A percentile compares a stretch with the other conserved stretches of the same genome.
Evolutionary conservation across 305 asterid genomes (phyloP).

Genomic region (Fraxinus latifolia): DNA sequence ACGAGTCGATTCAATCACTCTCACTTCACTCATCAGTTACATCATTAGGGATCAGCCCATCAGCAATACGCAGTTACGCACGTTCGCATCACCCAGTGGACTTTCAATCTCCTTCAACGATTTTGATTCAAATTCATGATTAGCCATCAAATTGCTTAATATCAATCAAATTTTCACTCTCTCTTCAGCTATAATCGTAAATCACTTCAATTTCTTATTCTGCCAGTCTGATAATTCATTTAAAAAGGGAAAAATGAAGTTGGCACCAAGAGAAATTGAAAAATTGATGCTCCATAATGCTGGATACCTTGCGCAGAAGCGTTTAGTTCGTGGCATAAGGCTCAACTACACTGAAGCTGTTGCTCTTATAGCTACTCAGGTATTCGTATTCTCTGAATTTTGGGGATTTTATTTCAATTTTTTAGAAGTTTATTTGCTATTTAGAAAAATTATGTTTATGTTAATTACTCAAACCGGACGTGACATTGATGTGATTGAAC

Average conservation of each 20-base stretch:
- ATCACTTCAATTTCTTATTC: not conserved
- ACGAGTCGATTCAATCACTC: not conserved
- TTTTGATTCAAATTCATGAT: not conserved
- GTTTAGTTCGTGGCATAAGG: slow-evolving; percentile 81
- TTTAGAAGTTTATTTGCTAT: not conserved
- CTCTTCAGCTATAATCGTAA: not conserved
- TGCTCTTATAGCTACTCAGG: slow-evolving; percentile 84
- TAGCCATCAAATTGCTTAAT: not conserved
- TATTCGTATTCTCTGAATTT: not conserved
- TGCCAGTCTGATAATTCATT: not conserved
- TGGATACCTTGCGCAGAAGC: slow-evolving; percentile 82
- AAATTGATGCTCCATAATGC: slow-evolving; percentile 90
- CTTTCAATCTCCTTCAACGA: not conserved
- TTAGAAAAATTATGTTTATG: not conserved
- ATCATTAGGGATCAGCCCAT: not conserved
- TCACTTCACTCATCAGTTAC: not conserved
- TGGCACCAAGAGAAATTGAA: slow-evolving; percentile 80
- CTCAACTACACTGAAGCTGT: slow-evolving; percentile 77
- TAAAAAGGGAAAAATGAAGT: slow-evolving; percentile 47
- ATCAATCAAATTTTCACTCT: not conserved
- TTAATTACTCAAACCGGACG: not conserved
- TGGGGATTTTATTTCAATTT: not conserved
- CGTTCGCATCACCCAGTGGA: not conserved
- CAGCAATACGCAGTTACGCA: not conserved
- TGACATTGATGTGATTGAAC: not conserved